Evolutionary conservation across 306 rosid species (phyloP).

Genomic region (Sicyos baderoa): DNA sequence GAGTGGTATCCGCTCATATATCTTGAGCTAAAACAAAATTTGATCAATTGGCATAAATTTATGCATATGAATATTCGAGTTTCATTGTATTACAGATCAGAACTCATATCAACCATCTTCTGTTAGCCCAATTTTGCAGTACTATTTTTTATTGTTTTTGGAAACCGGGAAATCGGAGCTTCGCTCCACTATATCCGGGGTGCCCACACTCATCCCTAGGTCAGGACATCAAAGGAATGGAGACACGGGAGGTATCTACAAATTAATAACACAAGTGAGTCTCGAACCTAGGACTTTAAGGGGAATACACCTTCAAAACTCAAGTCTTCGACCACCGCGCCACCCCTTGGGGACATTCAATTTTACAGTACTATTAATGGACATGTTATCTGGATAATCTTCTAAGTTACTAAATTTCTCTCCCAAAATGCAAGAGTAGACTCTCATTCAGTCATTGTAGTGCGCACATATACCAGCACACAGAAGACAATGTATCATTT

Average conservation of each 20-base stretch:
- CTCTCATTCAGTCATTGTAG: not conserved
- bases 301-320: no score
- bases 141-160: no score
- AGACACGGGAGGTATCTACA: no score
- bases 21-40: conserved; percentile 7
- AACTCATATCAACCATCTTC: not conserved
- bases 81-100: not conserved
- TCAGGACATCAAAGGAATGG: no score
- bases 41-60: not conserved
- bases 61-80: not conserved
- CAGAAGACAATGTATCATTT: not conserved
- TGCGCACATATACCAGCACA: not conserved
- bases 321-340: no score
- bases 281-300: no score
- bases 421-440: not conserved
- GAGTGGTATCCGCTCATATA: not conserved
- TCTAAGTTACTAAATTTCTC: not conserved
- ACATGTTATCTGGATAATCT: not conserved
- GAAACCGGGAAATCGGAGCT: no score
- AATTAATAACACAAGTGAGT: no score
- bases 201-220: no score
- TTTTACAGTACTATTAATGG: not conserved
- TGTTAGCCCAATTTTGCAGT: not conserved
- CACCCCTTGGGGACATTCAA: no score
- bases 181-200: no score